Evolutionary conservation across 768 basidiomycete species (phyloP).

Genomic region (Coprinopsis strossmayeri): DNA sequence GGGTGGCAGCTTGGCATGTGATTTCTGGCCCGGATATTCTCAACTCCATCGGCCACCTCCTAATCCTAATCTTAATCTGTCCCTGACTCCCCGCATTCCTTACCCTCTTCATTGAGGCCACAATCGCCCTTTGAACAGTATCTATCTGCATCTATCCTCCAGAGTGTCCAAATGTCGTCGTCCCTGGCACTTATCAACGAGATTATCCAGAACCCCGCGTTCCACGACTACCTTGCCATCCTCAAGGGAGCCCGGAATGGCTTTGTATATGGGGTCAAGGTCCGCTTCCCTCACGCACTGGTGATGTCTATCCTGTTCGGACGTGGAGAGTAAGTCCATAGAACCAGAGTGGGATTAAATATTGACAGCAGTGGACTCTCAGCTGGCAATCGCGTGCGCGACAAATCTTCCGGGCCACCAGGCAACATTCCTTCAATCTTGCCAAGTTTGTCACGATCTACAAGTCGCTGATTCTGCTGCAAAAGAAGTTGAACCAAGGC

Average conservation of each 20-base stretch:
- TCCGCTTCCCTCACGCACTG: conserved; percentile 92
- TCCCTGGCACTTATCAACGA: conserved; percentile 32
- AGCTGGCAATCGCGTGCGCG: conserved; percentile 69
- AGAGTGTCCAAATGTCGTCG: conserved; percentile 8
- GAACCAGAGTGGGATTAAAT: conserved; percentile 1
- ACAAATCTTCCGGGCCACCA: conserved; percentile 77
- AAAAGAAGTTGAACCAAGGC: conserved; percentile 74
- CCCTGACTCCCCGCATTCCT: no score
- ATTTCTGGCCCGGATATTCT: neutral
- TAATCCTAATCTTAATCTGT: neutral
- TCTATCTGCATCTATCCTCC: no score
- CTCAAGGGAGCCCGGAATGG: conserved; percentile 93
- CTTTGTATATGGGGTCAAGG: conserved; percentile 84
- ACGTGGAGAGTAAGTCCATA: conserved; percentile 69
- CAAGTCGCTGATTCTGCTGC: conserved; percentile 79
- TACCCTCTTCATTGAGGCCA: neutral
- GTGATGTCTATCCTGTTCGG: conserved; percentile 96
- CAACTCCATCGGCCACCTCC: neutral
- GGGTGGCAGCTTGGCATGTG: no score
- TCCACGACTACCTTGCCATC: conserved; percentile 88
- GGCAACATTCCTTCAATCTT: conserved; percentile 85
- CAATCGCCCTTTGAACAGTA: no score
- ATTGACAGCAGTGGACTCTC: conserved; percentile 3
- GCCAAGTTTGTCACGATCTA: conserved; percentile 93
- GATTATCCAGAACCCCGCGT: conserved; percentile 62